Conservation (phyloP, 257 asterid genomes). For the Nicotiana obtusifolia region DNA sequence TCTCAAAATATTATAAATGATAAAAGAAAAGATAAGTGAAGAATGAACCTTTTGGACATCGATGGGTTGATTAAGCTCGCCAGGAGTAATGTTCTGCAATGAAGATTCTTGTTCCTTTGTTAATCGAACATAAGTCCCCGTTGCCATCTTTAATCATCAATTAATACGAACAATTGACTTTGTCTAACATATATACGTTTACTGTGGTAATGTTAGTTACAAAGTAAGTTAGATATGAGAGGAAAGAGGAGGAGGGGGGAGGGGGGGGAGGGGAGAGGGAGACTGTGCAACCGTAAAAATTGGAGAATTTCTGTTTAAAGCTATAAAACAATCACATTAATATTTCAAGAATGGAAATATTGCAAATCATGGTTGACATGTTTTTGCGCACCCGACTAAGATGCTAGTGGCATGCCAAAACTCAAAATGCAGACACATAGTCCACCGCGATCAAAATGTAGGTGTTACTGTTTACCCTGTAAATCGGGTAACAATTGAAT, state of each 20-base stretch:
- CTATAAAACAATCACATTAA: background rate
- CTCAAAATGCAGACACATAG: background rate
- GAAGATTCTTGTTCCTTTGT: constrained; percentile 44
- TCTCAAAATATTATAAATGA: background rate
- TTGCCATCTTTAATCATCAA: constrained; percentile 38
- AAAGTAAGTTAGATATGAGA: background rate
- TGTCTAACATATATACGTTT: background rate
- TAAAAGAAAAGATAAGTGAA: background rate
- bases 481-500: no score
- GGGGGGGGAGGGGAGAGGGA: background rate
- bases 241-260: background rate
- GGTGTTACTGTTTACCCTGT: no score
- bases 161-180: constrained; percentile 1
- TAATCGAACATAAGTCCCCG: constrained; percentile 57
- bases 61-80: constrained; percentile 74
- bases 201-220: background rate
- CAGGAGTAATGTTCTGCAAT: constrained; percentile 54
- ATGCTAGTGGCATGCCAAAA: background rate
- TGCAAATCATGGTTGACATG: background rate
- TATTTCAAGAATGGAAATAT: background rate
- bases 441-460: no score
- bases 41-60: constrained; percentile 48
- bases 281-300: background rate
- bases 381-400: background rate
- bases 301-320: background rate